Evolutionary conservation across 2,329 filamentous ascomycete genomes (phyloP).

Genomic region (Pestalotiopsis sp.): DNA sequence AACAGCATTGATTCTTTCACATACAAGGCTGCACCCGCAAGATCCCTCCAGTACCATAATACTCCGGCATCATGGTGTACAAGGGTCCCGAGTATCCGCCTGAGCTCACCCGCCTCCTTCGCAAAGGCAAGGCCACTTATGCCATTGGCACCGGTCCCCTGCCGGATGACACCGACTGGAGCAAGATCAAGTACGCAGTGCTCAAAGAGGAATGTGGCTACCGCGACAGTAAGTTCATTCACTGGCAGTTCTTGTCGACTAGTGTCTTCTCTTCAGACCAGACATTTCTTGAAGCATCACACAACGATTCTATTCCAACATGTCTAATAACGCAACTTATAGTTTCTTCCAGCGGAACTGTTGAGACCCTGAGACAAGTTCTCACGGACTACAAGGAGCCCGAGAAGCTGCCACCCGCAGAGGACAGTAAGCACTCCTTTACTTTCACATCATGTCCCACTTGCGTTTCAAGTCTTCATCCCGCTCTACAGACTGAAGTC

Average conservation of each 20-base stretch:
- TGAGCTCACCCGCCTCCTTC: not conserved
- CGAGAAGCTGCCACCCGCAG: not conserved
- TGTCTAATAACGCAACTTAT: not conserved
- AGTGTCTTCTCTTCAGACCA: not conserved
- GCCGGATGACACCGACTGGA: not conserved
- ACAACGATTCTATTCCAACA: not conserved
- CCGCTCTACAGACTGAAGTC: not conserved
- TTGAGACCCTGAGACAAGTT: not conserved
- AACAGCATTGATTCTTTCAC: too few relatives aligned
- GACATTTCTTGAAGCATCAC: not conserved
- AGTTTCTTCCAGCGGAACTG: not conserved
- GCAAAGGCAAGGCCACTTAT: not conserved
- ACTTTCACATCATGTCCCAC: not conserved
- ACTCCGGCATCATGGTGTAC: too few relatives aligned
- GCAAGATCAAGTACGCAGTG: not conserved
- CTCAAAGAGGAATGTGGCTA: not conserved
- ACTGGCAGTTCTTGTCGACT: not conserved
- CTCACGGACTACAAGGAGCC: conserved; percentile 1
- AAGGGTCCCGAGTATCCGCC: not conserved
- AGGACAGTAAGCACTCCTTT: not conserved
- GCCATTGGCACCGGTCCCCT: not conserved
- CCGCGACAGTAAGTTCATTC: not conserved
- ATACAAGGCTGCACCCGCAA: too few relatives aligned
- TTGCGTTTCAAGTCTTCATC: not conserved
- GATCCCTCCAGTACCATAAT: too few relatives aligned